Percentiles rank a stretch among this genome's conserved stretches.
Evolutionary conservation across 441 rosid species (phyloP).

Genomic region (Eruca vesicaria): DNA sequence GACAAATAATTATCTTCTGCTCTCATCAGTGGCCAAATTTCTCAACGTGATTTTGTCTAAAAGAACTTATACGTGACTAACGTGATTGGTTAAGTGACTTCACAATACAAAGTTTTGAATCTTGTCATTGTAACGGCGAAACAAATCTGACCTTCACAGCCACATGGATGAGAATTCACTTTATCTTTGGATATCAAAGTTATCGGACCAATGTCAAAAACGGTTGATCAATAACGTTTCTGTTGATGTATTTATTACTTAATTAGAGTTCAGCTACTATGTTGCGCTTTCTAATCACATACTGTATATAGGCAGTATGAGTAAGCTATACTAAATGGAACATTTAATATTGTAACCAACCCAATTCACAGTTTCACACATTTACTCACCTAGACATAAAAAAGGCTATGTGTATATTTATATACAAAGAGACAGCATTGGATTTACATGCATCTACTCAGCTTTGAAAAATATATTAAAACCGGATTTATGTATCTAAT

Average conservation of each 20-base stretch:
- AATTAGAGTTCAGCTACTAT: conserved; percentile 3
- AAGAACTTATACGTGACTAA: not conserved
- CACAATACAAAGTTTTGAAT: not conserved
- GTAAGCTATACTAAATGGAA: conserved; percentile 9
- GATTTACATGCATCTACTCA: not conserved
- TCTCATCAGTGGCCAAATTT: not conserved
- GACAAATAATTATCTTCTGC: not conserved
- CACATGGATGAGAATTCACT: not conserved
- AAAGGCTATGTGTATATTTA: conserved; percentile 1
- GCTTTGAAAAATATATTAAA: not conserved
- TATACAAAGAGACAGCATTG: not conserved
- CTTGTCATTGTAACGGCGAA: not conserved
- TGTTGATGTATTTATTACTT: not conserved
- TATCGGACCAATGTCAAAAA: conserved; percentile 1
- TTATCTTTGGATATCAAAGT: not conserved
- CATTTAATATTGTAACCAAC: conserved; percentile 20
- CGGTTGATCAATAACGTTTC: not conserved
- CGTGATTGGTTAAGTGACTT: not conserved
- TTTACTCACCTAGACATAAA: not conserved
- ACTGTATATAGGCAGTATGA: not conserved
- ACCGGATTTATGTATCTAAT: not conserved
- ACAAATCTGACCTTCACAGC: not conserved
- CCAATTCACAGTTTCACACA: not conserved
- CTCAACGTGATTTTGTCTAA: not conserved
- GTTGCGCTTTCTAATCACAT: conserved; percentile 6